Evolutionary conservation across 1,139 yeast species (phyloP).

Genomic region (Saccharomycopsis hybrid): DNA sequence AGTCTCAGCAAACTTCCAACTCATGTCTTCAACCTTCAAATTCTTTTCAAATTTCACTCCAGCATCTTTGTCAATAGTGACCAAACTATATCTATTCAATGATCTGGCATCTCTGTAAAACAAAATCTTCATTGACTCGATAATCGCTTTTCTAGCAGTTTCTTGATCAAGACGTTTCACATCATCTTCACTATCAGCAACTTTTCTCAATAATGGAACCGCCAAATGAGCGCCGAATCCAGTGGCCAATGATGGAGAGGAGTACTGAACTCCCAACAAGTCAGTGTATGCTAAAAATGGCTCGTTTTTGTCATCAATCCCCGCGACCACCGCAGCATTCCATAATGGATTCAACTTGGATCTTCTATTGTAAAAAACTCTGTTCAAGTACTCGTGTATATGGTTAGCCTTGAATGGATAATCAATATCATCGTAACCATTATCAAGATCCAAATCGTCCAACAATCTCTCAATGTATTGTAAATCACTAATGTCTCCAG

Average conservation of each 20-base stretch:
- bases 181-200: conserved; percentile 69
- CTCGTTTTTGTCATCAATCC: conserved; percentile 62
- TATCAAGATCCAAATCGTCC: conserved; percentile 73
- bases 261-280: conserved; percentile 83
- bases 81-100: conserved; percentile 75
- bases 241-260: conserved; percentile 86
- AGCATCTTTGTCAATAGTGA: conserved; percentile 59
- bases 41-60: conserved; percentile 62
- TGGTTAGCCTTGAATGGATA: conserved; percentile 76
- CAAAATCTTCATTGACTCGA: conserved; percentile 88
- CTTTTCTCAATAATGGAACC: conserved; percentile 79
- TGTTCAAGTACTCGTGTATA: conserved; percentile 80
- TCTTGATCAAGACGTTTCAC: conserved; percentile 57
- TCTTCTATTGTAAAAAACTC: conserved; percentile 81
- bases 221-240: conserved; percentile 97
- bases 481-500: conserved; percentile 93
- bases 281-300: conserved; percentile 84
- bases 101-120: conserved; percentile 97
- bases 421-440: conserved; percentile 72
- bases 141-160: conserved; percentile 67
- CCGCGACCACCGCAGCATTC: conserved; percentile 92
- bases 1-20: conserved; percentile 88
- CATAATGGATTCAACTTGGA: conserved; percentile 93
- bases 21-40: conserved; percentile 64
- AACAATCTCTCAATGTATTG: conserved; percentile 73